These are phyloP conservation scores for Lepidium sativum DNA, from an alignment of 345 rosid species.

Conservation along the genomic window DNA sequence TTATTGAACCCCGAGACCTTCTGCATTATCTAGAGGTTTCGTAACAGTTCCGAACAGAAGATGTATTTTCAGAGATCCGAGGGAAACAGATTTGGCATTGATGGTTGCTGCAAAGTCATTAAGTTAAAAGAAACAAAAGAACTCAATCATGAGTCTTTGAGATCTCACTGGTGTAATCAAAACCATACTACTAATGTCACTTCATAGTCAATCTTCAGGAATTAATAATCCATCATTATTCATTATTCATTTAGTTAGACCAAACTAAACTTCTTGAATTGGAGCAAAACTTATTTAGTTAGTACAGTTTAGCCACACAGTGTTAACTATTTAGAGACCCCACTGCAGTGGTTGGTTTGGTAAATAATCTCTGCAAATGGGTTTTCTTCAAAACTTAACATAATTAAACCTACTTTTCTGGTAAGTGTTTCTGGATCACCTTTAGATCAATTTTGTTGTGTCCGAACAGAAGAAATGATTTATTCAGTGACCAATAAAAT, in stretches of 20 bases:
- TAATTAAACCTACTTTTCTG: conserved; percentile 10
- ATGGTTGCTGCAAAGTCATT: conserved; percentile 20
- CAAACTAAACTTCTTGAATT: conserved; percentile 12
- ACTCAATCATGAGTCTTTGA: conserved; percentile 2
- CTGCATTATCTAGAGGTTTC: no score
- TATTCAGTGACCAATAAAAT: neutral
- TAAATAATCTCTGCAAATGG: conserved; percentile 6
- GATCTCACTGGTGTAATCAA: conserved; percentile 1
- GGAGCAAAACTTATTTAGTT: conserved; percentile 2
- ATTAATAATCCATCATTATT: conserved; percentile 11
- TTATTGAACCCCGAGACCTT: no score
- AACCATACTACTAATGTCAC: conserved; percentile 19
- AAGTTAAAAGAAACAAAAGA: neutral
- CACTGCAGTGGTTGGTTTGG: conserved; percentile 29
- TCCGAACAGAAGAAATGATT: no score
- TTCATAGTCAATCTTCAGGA: conserved; percentile 26
- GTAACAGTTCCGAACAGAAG: neutral
- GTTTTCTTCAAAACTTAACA: conserved; percentile 12
- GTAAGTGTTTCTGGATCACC: neutral
- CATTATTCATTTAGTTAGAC: conserved; percentile 23
- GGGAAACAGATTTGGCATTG: conserved; percentile 11
- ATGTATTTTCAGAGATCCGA: neutral
- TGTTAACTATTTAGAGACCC: conserved; percentile 11
- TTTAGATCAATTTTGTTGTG: neutral
- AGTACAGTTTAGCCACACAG: neutral